Evolutionary conservation across 192 early-diverging fungal genomes (phyloP), one percentile per base, ranked within the genome.

Genomic region (Coemansia sp.): DNA sequence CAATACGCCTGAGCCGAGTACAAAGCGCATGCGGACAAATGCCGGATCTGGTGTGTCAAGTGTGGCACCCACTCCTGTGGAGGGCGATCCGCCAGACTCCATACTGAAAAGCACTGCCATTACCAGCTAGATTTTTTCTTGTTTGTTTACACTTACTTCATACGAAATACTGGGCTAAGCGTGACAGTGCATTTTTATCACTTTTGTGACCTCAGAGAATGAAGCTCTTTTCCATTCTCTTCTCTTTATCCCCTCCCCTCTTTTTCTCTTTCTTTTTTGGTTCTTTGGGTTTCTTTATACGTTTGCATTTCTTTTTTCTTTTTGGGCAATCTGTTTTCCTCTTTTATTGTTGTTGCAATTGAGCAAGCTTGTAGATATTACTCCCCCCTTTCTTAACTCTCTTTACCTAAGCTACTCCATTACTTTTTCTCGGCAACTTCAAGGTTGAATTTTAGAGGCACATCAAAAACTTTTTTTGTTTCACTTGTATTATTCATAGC

Each of bases 1-100:
- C 14, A 57, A 61, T 32, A 73, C 70, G 23, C 70, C 70, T 3
- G 70, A 73, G 53, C 58, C 62, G 11, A 48, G 34, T 31, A 53
- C 26, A 56, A 63, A 63, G 52, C 67, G 67, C 5, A 16, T 44
- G 12, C 60, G 67, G 41, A 37, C 47, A 12, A 57, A 41, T 42
- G 42, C 42, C 21, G 62, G 45, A 6, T 57, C 55, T 20, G 38
- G 43, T 34, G 51, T 36, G 15, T 31, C 53, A 36, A 69, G 53
- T 37, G 40, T 54, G 9, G 41, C 37, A 16, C 44, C 49, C 14
- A 69, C 50, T 7, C 63, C 63, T 14, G 42, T 40, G 20, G 63
- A 66, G 31, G 49, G 48, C 31, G 56, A 66, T 11, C n/a, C 46
- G 9, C 40, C 42, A 11, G 55, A 56, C 6, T 12, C 40, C 30